These are phyloP conservation scores for Pythium pyrilobum DNA, from an alignment of 352 stramenopile genomes.

Conservation along the genomic window DNA sequence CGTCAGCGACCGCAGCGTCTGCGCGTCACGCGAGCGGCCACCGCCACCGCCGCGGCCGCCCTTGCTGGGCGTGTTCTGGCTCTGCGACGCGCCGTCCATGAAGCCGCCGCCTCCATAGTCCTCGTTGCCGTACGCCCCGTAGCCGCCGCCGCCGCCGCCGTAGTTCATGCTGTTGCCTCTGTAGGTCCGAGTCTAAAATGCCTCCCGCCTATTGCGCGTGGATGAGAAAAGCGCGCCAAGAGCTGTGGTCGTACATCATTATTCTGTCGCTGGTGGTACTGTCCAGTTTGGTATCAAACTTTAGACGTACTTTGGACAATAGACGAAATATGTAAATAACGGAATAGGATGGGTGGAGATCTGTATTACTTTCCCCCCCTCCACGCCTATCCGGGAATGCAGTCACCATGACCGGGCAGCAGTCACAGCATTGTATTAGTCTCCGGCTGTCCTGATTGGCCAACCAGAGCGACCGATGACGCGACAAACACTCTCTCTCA, in stretches of 20 bases:
- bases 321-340: too few relatives aligned
- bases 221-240: conserved; percentile 5
- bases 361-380: too few relatives aligned
- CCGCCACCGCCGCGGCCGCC: conserved; percentile 32
- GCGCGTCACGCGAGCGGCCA: conserved; percentile 37
- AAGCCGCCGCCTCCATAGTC: conserved; percentile 67
- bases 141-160: conserved; percentile 30
- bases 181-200: too few relatives aligned
- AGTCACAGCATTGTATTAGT: too few relatives aligned
- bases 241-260: background rate
- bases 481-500: too few relatives aligned
- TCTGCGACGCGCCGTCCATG: conserved; percentile 61
- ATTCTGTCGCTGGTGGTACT: background rate
- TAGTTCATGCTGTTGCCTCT: too few relatives aligned
- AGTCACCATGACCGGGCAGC: too few relatives aligned
- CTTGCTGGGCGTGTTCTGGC: conserved; percentile 51
- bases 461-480: too few relatives aligned
- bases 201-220: too few relatives aligned
- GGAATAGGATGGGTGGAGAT: too few relatives aligned
- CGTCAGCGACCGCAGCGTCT: conserved; percentile 92
- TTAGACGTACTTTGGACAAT: background rate
- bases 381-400: too few relatives aligned
- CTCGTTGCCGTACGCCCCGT: conserved; percentile 72
- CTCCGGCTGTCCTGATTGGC: too few relatives aligned
- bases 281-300: background rate